Evolutionary conservation across 108 stramenopile genomes (phyloP), one percentile per base, ranked within the genome.

Genomic region (Skeletonema marinoi): DNA sequence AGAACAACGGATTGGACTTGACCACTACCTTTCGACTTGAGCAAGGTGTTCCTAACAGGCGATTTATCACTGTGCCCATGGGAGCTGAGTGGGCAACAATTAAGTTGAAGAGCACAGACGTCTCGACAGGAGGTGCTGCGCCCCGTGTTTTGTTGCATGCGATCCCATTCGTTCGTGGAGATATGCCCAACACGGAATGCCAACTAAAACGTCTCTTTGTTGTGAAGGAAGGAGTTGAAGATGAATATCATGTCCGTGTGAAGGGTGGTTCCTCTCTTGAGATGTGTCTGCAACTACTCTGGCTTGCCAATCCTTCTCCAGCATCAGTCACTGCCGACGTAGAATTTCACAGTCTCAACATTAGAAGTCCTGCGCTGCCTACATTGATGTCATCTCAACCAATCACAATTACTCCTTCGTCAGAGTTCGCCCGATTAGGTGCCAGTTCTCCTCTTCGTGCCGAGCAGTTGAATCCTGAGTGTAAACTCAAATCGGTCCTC

Each of bases 251-350:
- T 33, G 35, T 79, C 46, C 73, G 73, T 33, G 73, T 68, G n/a
- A 74, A 68, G 59, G 80, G 80, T 36, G 80, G 74, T 4, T 75
- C 80, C 12, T 70, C 84, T 9, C 60, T 85, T 2, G 84, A 85
- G 84, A 29, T 85, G 13, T 85, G 84, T 51, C 25, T 85, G 51
- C 78, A 80, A 25, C 70, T 81, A 59, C 60, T 68, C 1, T 85
- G 84, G 84, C 63, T 85, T 19, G 39, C 80, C 16, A 81, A 85
- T 65, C 79, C 84, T 16, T 63, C 69, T 17, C 65, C 77, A 13
- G 73, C 38, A 32, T 61, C 36, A 33, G 64, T 82, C 12, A 67
- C 65, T 16, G 66, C 65, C 5, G 66, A 73, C 8, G 51, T 85
- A 5, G 84, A 85, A 56, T 85, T 76, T 44, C 78, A 85, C 59